Conservation (phyloP, 2,329 filamentous ascomycete genomes). For the Endocalyx cinctus region DNA sequence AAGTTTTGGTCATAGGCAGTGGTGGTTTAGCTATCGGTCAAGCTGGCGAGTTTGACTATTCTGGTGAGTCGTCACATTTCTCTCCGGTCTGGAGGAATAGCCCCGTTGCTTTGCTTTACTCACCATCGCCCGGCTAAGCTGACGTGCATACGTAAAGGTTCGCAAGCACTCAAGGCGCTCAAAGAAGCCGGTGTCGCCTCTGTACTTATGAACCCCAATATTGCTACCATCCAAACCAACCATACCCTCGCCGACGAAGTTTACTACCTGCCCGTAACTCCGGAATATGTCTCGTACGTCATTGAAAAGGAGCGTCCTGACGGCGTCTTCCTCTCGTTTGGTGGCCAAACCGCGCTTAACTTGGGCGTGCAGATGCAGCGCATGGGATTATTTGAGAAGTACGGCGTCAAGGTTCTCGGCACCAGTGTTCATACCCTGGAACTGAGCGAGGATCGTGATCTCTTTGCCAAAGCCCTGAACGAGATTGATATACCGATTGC, state of each 20-base stretch:
- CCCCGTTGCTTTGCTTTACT: too few relatives aligned
- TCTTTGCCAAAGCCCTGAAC: constrained; percentile 91
- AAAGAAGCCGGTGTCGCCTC: constrained; percentile 92
- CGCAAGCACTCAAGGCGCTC: constrained; percentile 92
- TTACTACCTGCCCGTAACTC: constrained; percentile 96
- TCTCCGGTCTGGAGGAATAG: too few relatives aligned
- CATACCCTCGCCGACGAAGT: constrained; percentile 95
- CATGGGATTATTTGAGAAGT: constrained; percentile 90
- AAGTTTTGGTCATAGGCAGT: constrained; percentile 93
- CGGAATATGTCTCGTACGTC: constrained; percentile 95
- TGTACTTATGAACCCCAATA: constrained; percentile 95
- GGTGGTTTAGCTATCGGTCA: constrained; percentile 96
- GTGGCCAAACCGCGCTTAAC: constrained; percentile 95
- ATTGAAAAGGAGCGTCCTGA: constrained; percentile 95
- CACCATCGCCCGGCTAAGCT: too few relatives aligned
- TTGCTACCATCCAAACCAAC: constrained; percentile 96
- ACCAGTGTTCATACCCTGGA: constrained; percentile 93
- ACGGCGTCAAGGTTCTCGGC: constrained; percentile 91
- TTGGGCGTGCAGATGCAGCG: constrained; percentile 96
- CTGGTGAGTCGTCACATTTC: too few relatives aligned
- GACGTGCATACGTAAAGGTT: constrained; percentile 51
- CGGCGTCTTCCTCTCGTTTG: constrained; percentile 95
- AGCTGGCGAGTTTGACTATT: constrained; percentile 98
- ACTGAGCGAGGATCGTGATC: constrained; percentile 90
- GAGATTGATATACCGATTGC: constrained; percentile 98